These are phyloP conservation scores for Melampsora americana DNA, from an alignment of 1,284 basidiomycete genomes.

Conservation along the genomic window DNA sequence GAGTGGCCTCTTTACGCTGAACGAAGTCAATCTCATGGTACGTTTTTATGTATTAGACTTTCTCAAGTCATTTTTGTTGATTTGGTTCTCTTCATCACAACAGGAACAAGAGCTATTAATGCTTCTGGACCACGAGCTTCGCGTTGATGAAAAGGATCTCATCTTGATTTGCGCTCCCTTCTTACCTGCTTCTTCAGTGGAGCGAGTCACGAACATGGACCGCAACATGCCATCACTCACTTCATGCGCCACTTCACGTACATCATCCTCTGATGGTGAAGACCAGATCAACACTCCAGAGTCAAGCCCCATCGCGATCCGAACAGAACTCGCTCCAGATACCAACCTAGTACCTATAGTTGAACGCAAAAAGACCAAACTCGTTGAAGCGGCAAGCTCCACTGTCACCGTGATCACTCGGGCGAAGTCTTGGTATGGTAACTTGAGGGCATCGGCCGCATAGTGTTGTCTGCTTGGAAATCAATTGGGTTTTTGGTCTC, in stretches of 20 bases:
- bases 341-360: background rate
- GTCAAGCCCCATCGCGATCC: conserved; percentile 31
- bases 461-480: too few species aligned
- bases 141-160: conserved; percentile 27
- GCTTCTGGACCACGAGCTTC: conserved; percentile 32
- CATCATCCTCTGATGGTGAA: conserved; percentile 4
- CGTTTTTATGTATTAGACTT: background rate
- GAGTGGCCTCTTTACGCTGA: conserved; percentile 36
- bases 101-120: conserved; percentile 41
- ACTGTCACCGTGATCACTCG: conserved; percentile 21
- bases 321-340: conserved; percentile 6
- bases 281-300: conserved; percentile 17
- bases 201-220: conserved; percentile 13
- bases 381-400: conserved; percentile 10
- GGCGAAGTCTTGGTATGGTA: conserved; percentile 40
- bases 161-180: conserved; percentile 36
- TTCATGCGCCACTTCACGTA: conserved; percentile 23
- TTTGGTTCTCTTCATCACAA: background rate
- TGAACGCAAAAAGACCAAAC: conserved; percentile 19
- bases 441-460: conserved; percentile 16
- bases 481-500: too few species aligned
- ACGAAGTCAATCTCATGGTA: conserved; percentile 41
- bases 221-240: conserved; percentile 9
- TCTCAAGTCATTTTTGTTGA: background rate
- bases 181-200: conserved; percentile 2